Percentiles rank a stretch among this genome's conserved stretches.
phyloP scores from a whole-genome alignment of 805 yeast species.

The Candida fluviatilis region DNA sequence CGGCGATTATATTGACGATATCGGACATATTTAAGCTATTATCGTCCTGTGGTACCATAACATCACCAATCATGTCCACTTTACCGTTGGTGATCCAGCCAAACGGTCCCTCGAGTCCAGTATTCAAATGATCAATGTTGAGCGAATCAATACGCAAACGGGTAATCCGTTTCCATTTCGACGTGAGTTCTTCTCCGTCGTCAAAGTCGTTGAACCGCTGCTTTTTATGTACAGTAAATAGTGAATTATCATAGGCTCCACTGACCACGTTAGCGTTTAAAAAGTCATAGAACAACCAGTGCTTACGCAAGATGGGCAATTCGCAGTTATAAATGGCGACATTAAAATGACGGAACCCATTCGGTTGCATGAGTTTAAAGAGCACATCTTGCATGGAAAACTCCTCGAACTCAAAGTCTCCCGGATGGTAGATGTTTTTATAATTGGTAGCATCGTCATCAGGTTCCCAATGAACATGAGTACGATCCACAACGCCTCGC shows the following conservation, averaged over 20 bases:
- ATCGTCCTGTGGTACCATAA: constrained; percentile 68
- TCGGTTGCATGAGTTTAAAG: constrained; percentile 79
- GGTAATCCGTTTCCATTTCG: constrained; percentile 47
- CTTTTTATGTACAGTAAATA: constrained; percentile 84
- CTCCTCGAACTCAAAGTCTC: constrained; percentile 88
- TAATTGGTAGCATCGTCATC: constrained; percentile 81
- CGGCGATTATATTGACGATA: constrained; percentile 45
- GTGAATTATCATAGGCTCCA: constrained; percentile 89
- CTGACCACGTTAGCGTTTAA: constrained; percentile 79
- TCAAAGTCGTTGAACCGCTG: constrained; percentile 53
- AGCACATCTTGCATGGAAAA: constrained; percentile 82
- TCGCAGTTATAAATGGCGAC: constrained; percentile 88
- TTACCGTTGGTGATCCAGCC: constrained; percentile 95
- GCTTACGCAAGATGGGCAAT: constrained; percentile 73
- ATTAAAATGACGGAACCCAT: constrained; percentile 74
- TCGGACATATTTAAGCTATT: constrained; percentile 48
- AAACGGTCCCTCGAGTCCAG: constrained; percentile 90
- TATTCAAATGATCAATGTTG: constrained; percentile 82
- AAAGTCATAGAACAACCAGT: constrained; percentile 89
- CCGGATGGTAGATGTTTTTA: constrained; percentile 67
- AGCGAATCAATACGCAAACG: constrained; percentile 82
- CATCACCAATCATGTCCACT: constrained; percentile 91
- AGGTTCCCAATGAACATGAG: constrained; percentile 79
- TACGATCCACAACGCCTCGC: constrained; percentile 89
- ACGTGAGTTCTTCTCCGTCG: constrained; percentile 11